phyloP scores from a whole-genome alignment of 2,329 filamentous ascomycete species.

The Graphilbum fragrans region DNA sequence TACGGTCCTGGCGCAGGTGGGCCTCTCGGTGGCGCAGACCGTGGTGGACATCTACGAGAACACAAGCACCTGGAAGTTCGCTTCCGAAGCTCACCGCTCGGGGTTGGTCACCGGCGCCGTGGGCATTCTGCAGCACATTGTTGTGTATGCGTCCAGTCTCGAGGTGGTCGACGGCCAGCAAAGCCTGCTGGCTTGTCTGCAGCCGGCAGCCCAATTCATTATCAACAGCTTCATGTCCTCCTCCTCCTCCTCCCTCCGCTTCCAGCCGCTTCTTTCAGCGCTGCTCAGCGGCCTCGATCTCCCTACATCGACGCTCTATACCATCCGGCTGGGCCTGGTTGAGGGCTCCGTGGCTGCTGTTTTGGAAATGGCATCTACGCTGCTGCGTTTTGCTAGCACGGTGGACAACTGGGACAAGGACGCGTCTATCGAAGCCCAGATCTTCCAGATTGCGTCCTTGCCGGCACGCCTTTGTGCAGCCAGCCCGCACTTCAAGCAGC shows the following conservation, averaged over 20 bases:
- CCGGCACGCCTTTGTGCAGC: conserved; percentile 66
- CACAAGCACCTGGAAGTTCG: conserved; percentile 75
- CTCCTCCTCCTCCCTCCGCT: conserved; percentile 56
- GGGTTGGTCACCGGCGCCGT: conserved; percentile 58
- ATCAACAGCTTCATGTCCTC: conserved; percentile 64
- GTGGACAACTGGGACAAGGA: conserved; percentile 26
- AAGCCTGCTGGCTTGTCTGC: conserved; percentile 41
- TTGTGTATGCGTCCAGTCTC: conserved; percentile 63
- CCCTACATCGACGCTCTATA: conserved; percentile 50
- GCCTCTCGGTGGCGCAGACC: conserved; percentile 61
- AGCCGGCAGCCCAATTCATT: conserved; percentile 63
- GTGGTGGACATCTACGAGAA: conserved; percentile 79
- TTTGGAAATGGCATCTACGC: conserved; percentile 52
- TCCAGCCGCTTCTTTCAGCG: conserved; percentile 64
- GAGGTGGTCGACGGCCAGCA: conserved; percentile 16
- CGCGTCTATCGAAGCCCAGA: conserved; percentile 58
- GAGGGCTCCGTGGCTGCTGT: conserved; percentile 52
- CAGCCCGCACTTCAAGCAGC: conserved; percentile 51
- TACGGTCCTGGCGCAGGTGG: conserved; percentile 59
- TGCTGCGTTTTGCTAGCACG: conserved; percentile 59
- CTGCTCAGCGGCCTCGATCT: conserved; percentile 50
- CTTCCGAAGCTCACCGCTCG: conserved; percentile 52
- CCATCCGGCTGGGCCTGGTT: conserved; percentile 39
- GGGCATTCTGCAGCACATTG: conserved; percentile 56
- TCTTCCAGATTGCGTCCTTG: conserved; percentile 71